These are phyloP conservation scores for Scedosporium boydii DNA, from an alignment of 2,329 filamentous ascomycete genomes.

Conservation along the genomic window DNA sequence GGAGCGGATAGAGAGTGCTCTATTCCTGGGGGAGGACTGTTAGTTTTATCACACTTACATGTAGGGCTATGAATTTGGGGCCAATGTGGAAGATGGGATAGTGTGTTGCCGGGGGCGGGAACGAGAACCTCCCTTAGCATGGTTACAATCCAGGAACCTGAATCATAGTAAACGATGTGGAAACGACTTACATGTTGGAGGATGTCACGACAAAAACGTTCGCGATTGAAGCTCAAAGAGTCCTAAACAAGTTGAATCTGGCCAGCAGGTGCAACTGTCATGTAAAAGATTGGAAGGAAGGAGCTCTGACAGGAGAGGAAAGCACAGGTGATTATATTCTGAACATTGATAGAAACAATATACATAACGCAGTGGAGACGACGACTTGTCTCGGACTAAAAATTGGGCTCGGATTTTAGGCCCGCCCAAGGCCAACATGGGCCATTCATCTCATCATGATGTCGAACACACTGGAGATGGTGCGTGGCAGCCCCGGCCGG, in stretches of 20 bases:
- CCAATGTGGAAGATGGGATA: no score
- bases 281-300: constrained; percentile 5
- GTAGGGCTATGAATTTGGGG: no score
- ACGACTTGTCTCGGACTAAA: neutral
- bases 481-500: neutral
- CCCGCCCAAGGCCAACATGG: neutral
- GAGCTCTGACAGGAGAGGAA: constrained; percentile 17
- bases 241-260: neutral
- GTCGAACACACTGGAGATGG: neutral
- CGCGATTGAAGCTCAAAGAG: neutral
- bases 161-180: no score
- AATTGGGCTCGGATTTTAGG: neutral
- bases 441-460: neutral
- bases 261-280: neutral
- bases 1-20: constrained; percentile 64
- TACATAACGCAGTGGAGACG: constrained; percentile 17
- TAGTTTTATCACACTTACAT: neutral
- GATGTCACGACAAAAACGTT: neutral
- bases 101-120: no score
- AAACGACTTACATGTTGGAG: neutral
- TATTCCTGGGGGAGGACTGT: constrained; percentile 44
- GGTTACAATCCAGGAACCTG: no score
- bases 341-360: neutral
- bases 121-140: no score
- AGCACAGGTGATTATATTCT: neutral